phyloP scores from a whole-genome alignment of 495 filamentous ascomycete species.

The Lophium mytilinum region DNA sequence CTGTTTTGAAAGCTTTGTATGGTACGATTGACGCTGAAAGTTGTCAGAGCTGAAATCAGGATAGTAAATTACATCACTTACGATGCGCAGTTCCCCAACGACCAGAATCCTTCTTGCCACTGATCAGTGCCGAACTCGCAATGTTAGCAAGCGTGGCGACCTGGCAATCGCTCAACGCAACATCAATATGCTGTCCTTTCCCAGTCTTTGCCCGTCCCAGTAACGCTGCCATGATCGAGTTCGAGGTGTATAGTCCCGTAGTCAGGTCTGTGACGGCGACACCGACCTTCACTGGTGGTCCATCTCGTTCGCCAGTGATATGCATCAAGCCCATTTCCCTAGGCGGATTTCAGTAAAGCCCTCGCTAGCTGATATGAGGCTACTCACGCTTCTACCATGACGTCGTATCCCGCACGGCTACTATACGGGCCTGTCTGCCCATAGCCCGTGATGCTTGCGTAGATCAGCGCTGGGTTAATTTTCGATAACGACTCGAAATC shows the following conservation, averaged over 20 bases:
- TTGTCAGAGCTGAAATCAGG: constrained; percentile 12
- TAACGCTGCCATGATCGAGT: constrained; percentile 90
- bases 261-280: constrained; percentile 96
- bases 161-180: constrained; percentile 84
- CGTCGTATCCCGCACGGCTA: constrained; percentile 87
- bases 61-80: constrained; percentile 37
- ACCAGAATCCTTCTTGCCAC: constrained; percentile 76
- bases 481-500: constrained; percentile 71
- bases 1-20: constrained; percentile 86
- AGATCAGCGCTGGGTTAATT: constrained; percentile 73
- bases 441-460: constrained; percentile 65
- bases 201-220: constrained; percentile 60
- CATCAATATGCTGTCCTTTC: constrained; percentile 87
- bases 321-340: constrained; percentile 95
- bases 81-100: constrained; percentile 95
- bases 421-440: constrained; percentile 92
- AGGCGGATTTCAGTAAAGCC: not conserved
- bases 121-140: constrained; percentile 84
- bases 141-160: constrained; percentile 89
- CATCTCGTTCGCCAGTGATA: constrained; percentile 81
- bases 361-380: not conserved
- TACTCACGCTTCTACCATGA: constrained; percentile 84
- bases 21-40: constrained; percentile 82
- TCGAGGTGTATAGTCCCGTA: constrained; percentile 94
- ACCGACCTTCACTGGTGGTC: constrained; percentile 92